Percentiles rank a stretch among this genome's conserved stretches.
phyloP scores from a whole-genome alignment of 2,329 filamentous ascomycete genomes.

The Penicillium sp. region DNA sequence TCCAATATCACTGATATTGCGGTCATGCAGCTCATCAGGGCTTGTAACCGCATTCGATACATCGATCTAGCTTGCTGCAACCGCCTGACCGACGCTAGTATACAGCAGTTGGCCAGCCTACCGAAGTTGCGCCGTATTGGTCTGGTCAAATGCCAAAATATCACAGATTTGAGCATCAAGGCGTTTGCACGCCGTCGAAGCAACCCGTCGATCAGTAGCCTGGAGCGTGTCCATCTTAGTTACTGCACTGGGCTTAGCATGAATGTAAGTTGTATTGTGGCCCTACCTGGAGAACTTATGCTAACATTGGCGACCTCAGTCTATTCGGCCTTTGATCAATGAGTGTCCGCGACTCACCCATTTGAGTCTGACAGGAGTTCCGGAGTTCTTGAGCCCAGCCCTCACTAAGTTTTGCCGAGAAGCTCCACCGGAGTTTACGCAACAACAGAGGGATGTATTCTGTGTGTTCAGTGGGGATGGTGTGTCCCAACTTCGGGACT shows the following conservation, averaged over 20 bases:
- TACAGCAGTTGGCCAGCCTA: conserved; percentile 78
- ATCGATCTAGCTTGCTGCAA: conserved; percentile 97
- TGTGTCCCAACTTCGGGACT: conserved; percentile 73
- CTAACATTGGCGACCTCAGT: conserved; percentile 53
- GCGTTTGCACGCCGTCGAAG: conserved; percentile 66
- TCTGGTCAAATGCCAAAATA: conserved; percentile 86
- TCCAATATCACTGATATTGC: conserved; percentile 85
- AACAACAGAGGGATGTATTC: conserved; percentile 92
- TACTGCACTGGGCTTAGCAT: conserved; percentile 88
- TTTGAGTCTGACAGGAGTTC: conserved; percentile 88
- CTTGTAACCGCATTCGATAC: conserved; percentile 92
- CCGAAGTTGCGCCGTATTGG: conserved; percentile 95
- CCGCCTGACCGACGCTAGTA: conserved; percentile 82
- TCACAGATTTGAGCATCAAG: conserved; percentile 86
- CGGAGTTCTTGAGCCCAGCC: conserved; percentile 83
- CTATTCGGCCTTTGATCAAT: conserved; percentile 85
- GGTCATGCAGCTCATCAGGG: conserved; percentile 78
- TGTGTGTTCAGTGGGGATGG: conserved; percentile 94
- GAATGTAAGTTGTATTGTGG: conserved; percentile 57
- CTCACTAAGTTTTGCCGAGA: conserved; percentile 82
- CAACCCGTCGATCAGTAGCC: conserved; percentile 63
- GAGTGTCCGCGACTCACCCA: conserved; percentile 91
- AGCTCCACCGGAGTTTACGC: conserved; percentile 87
- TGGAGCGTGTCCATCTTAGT: conserved; percentile 93
- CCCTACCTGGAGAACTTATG: not conserved